phyloP scores from a whole-genome alignment of 1,139 yeast genomes.

The Diutina scorzettiae region DNA sequence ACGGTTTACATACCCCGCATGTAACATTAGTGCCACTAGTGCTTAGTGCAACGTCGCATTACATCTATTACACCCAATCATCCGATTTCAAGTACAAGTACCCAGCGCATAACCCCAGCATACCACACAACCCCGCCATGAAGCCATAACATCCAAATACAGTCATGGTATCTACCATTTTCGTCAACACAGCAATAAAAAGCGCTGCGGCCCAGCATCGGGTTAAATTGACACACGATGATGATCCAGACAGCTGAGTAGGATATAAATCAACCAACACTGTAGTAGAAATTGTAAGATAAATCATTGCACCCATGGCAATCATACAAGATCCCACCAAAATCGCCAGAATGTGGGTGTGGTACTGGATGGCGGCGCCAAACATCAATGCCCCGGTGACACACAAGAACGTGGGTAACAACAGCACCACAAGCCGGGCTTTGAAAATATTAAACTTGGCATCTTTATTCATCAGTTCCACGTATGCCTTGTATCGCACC shows the following conservation, averaged over 20 bases:
- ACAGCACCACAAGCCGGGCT: neutral
- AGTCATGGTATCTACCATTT: conserved; percentile 23
- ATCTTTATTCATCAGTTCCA: conserved; percentile 24
- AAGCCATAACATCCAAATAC: conserved; percentile 7
- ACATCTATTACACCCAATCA: conserved; percentile 9
- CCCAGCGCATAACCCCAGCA: conserved; percentile 4
- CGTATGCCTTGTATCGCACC: conserved; percentile 11
- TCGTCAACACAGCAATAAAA: conserved; percentile 41
- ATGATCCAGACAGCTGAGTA: conserved; percentile 7
- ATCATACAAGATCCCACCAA: conserved; percentile 4
- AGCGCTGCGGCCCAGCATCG: conserved; percentile 6
- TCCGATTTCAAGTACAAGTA: conserved; percentile 7
- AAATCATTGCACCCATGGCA: conserved; percentile 6
- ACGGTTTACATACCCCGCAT: no score
- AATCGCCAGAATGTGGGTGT: conserved; percentile 6
- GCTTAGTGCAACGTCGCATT: no score
- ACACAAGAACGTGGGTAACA: neutral
- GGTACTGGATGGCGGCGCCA: neutral
- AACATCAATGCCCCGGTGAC: neutral
- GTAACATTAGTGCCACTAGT: no score
- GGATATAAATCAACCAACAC: conserved; percentile 5
- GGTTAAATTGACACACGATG: conserved; percentile 8
- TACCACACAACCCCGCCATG: conserved; percentile 11
- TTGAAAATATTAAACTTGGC: conserved; percentile 1
- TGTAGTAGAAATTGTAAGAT: conserved; percentile 2